Evolutionary conservation across 345 rosid species (phyloP), one percentile per base, ranked within the genome.

Genomic region (Nasturtium officinale): DNA sequence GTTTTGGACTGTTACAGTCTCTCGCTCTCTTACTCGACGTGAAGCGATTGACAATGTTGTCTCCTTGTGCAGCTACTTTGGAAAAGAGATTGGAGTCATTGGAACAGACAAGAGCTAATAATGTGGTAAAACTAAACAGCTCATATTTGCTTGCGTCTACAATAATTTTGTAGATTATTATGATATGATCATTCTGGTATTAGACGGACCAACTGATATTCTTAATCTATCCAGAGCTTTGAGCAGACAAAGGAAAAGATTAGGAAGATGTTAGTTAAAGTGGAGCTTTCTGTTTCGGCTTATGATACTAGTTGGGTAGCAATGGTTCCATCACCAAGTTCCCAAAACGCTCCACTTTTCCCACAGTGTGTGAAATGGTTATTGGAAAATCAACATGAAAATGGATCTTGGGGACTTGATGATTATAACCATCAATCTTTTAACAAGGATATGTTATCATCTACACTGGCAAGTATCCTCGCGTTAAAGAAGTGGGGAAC

Each of bases 261-360:
- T 40, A 85, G 78, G 85, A 79, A 79, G 51, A 75, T 93, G 91
- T 87, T 93, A 63, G 73, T 77, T 56, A 77, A 83, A 69, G 77
- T 83, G 59, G 89, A 87, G 57, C 84, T 89, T 23, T 85, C 94
- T 17, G 80, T 83, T 53, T 93, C 98, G 25, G 79, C 96, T 0
- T 90, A 89, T 47, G 98, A 93, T 78, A 93, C 95, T 75, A 95
- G 96, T 45, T 90, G 97, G 96, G 87, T 90, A 33, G 95, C 98
- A 37, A 94, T 90, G 98, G 80, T 85, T 47, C 96, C 92, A 50
- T 87, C 90, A 45, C 85, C 80, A 2, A 77, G 62, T 64, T 85
- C 89, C n/a, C 68, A 69, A 0, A 40, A 68, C 3, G 57, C 63
- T 16, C 90, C 98, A 35, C 87, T 72, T 76, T 93, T 93, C 77